Evolutionary conservation across 805 yeast genomes (phyloP).

Genomic region (Suhomyces pyralidae): DNA sequence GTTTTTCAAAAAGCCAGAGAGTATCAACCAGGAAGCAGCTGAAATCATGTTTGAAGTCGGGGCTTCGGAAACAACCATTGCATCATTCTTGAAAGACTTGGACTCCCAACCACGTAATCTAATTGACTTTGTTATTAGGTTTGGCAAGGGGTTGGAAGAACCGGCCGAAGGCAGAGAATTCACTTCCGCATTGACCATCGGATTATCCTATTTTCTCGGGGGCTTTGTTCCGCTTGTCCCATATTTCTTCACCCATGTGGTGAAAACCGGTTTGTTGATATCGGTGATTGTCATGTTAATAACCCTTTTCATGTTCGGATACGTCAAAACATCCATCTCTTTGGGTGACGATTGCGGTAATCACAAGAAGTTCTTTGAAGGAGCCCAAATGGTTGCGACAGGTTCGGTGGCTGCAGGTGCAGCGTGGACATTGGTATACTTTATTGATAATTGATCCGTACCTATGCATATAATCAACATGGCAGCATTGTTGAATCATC

Average conservation of each 20-base stretch:
- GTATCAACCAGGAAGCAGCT: slow-evolving; percentile 71
- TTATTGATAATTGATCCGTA: slow-evolving; percentile 47
- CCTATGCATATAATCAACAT: neutral
- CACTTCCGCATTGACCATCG: slow-evolving; percentile 86
- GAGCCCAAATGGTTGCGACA: slow-evolving; percentile 86
- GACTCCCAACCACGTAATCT: slow-evolving; percentile 73
- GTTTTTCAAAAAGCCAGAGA: slow-evolving; percentile 62
- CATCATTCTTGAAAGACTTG: slow-evolving; percentile 72
- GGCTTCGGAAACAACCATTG: slow-evolving; percentile 67
- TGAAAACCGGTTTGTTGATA: slow-evolving; percentile 69
- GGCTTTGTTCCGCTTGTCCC: slow-evolving; percentile 91
- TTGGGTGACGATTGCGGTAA: slow-evolving; percentile 74
- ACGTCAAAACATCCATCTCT: slow-evolving; percentile 76
- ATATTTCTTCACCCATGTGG: slow-evolving; percentile 77
- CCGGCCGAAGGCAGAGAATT: slow-evolving; percentile 91
- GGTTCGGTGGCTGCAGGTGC: slow-evolving; percentile 98
- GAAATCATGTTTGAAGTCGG: slow-evolving; percentile 78
- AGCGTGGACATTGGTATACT: slow-evolving; percentile 87
- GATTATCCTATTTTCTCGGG: slow-evolving; percentile 83
- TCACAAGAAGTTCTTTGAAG: slow-evolving; percentile 65
- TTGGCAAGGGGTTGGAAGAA: slow-evolving; percentile 90
- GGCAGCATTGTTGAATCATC: neutral
- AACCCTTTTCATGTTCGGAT: slow-evolving; percentile 86
- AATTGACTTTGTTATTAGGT: slow-evolving; percentile 83
- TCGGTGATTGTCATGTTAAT: slow-evolving; percentile 80